Percentiles rank a stretch among this genome's conserved stretches.
Evolutionary conservation across 2,329 filamentous ascomycete genomes (phyloP).

Genomic region (Thelonectria rubi): DNA sequence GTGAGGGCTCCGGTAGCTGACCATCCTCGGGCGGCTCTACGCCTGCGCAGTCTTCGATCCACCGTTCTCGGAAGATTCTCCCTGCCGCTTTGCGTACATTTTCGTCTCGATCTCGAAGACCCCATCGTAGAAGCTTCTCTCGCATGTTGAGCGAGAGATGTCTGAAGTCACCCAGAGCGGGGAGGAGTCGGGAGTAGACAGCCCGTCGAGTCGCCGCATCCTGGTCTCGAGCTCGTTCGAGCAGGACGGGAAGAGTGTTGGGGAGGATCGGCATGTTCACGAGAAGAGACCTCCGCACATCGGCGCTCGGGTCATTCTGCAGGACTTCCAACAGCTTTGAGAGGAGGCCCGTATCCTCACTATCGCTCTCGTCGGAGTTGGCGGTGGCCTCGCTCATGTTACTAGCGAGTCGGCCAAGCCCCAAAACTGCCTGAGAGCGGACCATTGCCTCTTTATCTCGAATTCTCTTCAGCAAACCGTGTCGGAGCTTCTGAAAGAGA

Average conservation of each 20-base stretch:
- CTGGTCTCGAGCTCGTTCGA: conserved; percentile 90
- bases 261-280: conserved; percentile 90
- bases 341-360: conserved; percentile 73
- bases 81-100: conserved; percentile 92
- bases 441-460: conserved; percentile 95
- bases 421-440: conserved; percentile 89
- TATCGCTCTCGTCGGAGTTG: conserved; percentile 75
- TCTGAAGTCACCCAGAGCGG: conserved; percentile 90
- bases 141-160: conserved; percentile 93
- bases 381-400: conserved; percentile 77
- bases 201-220: conserved; percentile 85
- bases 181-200: conserved; percentile 86
- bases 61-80: conserved; percentile 90
- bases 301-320: conserved; percentile 92
- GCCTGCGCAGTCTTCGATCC: conserved; percentile 94
- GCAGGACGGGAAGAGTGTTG: conserved; percentile 82
- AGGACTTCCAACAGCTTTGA: conserved; percentile 87
- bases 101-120: conserved; percentile 91
- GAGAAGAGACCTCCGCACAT: conserved; percentile 87
- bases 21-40: conserved; percentile 67
- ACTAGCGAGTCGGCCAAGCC: conserved; percentile 83
- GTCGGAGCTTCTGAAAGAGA: conserved; percentile 82
- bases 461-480: conserved; percentile 83
- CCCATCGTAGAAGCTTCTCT: conserved; percentile 95
- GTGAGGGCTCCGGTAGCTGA: conserved; percentile 63